phyloP scores from a whole-genome alignment of 352 stramenopile species.

The Phytophthora cactorum region DNA sequence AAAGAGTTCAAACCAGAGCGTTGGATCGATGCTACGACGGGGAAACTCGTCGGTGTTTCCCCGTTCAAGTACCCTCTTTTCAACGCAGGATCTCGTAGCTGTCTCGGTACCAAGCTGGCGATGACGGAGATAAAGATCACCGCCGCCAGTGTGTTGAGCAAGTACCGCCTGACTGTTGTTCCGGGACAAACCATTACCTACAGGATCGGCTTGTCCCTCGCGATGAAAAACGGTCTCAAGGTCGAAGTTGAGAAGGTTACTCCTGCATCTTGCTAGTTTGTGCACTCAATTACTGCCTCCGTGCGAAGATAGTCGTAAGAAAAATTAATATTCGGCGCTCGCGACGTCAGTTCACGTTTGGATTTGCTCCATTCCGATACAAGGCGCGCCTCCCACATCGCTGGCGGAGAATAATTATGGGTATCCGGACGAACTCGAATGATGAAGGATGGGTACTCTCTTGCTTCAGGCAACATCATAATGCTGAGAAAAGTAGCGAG shows the following conservation, averaged over 20 bases:
- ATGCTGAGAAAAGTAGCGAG: not conserved
- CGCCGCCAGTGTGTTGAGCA: slow-evolving; percentile 41
- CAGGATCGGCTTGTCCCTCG: slow-evolving; percentile 32
- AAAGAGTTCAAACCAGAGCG: slow-evolving; percentile 53
- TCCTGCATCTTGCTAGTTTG: not conserved
- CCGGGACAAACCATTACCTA: slow-evolving; percentile 38
- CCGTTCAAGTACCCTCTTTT: slow-evolving; percentile 59
- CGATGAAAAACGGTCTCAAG: slow-evolving; percentile 37
- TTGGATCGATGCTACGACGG: slow-evolving; percentile 37
- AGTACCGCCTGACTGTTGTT: slow-evolving; percentile 44
- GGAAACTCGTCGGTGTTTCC: slow-evolving; percentile 39
- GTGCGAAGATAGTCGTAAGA: not conserved
- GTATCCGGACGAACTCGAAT: not conserved
- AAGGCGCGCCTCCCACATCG: not conserved
- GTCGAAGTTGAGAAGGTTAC: slow-evolving; percentile 6
- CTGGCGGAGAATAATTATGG: not conserved
- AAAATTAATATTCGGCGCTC: not conserved
- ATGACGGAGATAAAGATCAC: slow-evolving; percentile 68
- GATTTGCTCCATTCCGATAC: not conserved
- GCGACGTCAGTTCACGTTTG: not conserved
- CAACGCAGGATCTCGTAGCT: slow-evolving; percentile 51
- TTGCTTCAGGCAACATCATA: not conserved
- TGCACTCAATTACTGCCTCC: not conserved
- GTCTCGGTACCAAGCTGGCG: slow-evolving; percentile 50
- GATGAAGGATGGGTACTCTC: not conserved